Base-by-base conservation (phyloP, 768 basidiomycete genomes). In the Kockovaella imperatae region DNA sequence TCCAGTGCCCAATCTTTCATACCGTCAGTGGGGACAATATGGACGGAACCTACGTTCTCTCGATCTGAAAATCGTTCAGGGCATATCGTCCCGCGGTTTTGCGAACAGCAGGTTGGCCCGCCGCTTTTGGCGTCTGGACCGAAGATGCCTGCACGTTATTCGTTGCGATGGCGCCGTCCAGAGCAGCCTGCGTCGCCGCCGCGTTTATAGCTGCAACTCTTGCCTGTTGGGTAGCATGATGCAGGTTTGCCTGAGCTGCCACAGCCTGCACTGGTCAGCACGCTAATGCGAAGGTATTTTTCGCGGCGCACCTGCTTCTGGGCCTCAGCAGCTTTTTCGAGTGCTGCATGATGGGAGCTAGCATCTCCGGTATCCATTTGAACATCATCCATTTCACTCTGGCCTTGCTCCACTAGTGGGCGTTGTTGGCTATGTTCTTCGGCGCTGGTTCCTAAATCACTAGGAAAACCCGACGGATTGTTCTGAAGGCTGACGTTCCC, bases 31-130 rank as follows among this genome's bases (percentile, higher is more conserved):
- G 29, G 38, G 46, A 23, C 25, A 26, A 47, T 18, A 11, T 13
- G 8, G 10, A 5, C 0, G 5, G 2, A 1, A 64, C 69, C 57
- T 53, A 70, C 69, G 69, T 71, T 54, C 69, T 34, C 49, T 71
- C 69, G 23, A 71, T 71, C 28, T 47, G 45, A 47, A 71, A 71
- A 46, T 71, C 69, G 3, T 57, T 58, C 15, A 71, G 47, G 10
- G 67, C 67, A 45, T 71, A 71, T 30, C 69, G 45, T 3, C 69
- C 69, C 1, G 69, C 69, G 20, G 69, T 71, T 48, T 66, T 68
- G 13, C 69, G 52, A 6, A 64, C 45, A 4, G 69, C 46, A 28
- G 60, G 60, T 44, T 50, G 46, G 23, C 41, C 45, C 25, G 29
- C 21, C 17, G 47, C 15, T 4, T 43, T 54, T 13, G 51, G 47